Evolutionary conservation across 768 basidiomycete species (phyloP).

Genomic region (Lentinula detonsa): DNA sequence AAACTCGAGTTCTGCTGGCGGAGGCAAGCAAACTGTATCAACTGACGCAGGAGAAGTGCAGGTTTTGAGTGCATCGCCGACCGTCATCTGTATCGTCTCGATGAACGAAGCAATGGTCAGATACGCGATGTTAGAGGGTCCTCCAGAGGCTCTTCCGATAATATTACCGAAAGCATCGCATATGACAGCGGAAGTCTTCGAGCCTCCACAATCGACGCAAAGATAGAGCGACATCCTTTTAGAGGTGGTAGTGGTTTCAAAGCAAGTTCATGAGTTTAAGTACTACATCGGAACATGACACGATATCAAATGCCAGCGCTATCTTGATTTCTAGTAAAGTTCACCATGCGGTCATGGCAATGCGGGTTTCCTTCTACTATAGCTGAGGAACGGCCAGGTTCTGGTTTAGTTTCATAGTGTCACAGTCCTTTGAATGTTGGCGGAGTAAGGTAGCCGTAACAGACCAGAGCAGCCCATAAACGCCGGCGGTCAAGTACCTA

Average conservation of each 20-base stretch:
- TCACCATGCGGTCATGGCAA: background rate
- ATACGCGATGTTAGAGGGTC: conserved; percentile 85
- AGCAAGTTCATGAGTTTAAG: background rate
- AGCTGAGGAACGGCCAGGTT: background rate
- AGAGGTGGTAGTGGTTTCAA: background rate
- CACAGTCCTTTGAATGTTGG: background rate
- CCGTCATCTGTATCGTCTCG: conserved; percentile 42
- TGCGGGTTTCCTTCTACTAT: background rate
- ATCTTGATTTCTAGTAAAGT: background rate
- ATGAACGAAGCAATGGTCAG: conserved; percentile 60
- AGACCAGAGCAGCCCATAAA: background rate
- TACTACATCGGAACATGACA: background rate
- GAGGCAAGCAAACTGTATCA: conserved; percentile 29
- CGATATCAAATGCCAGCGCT: background rate
- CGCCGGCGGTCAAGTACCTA: background rate
- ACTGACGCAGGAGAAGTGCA: conserved; percentile 30
- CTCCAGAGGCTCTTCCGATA: conserved; percentile 61
- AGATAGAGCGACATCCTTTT: conserved; percentile 56
- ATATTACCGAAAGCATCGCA: conserved; percentile 50
- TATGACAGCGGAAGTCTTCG: conserved; percentile 71
- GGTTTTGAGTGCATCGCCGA: conserved; percentile 48
- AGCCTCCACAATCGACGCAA: conserved; percentile 85
- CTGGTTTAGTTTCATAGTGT: background rate
- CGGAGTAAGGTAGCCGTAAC: background rate
- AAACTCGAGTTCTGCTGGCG: conserved; percentile 31